Evolutionary conservation across 306 rosid species (phyloP).

Genomic region (Coriaria nepalensis): DNA sequence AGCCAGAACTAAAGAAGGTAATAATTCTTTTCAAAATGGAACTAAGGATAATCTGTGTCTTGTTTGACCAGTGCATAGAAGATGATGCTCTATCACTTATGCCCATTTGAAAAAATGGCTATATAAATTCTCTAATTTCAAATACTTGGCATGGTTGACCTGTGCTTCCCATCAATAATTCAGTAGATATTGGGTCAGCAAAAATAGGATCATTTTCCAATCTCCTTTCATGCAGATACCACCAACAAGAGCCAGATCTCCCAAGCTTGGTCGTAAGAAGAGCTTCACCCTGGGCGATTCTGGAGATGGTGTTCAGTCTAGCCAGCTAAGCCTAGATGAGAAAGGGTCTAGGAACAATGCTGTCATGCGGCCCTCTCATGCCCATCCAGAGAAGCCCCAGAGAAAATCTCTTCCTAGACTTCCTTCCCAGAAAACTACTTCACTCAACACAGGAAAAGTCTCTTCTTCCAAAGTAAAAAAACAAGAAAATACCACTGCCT

Average conservation of each 20-base stretch:
- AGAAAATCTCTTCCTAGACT: constrained; percentile 84
- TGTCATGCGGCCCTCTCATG: constrained; percentile 32
- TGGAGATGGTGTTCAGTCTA: constrained; percentile 36
- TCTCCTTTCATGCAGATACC: constrained; percentile 56
- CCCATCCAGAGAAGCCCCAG: constrained; percentile 56
- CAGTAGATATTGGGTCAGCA: not conserved
- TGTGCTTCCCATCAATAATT: not conserved
- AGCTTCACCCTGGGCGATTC: constrained; percentile 31
- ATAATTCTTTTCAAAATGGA: not conserved
- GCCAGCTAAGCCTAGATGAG: constrained; percentile 62
- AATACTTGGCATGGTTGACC: too few relatives aligned
- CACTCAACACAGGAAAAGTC: constrained; percentile 34
- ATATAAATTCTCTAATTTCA: too few relatives aligned
- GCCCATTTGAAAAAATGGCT: too few relatives aligned
- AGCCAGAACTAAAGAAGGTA: constrained; percentile 30
- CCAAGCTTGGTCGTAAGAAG: constrained; percentile 93
- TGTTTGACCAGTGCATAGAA: too few relatives aligned
- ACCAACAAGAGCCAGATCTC: constrained; percentile 95
- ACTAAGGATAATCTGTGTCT: too few relatives aligned
- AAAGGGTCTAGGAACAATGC: constrained; percentile 38
- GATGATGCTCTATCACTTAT: too few relatives aligned
- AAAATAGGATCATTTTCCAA: constrained; percentile 6
- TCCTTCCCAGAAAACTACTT: constrained; percentile 49
- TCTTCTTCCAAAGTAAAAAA: constrained; percentile 32
- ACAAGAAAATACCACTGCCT: constrained; percentile 28